Base-by-base conservation (phyloP, 345 rosid species). In the Microcos paniculata region DNA sequence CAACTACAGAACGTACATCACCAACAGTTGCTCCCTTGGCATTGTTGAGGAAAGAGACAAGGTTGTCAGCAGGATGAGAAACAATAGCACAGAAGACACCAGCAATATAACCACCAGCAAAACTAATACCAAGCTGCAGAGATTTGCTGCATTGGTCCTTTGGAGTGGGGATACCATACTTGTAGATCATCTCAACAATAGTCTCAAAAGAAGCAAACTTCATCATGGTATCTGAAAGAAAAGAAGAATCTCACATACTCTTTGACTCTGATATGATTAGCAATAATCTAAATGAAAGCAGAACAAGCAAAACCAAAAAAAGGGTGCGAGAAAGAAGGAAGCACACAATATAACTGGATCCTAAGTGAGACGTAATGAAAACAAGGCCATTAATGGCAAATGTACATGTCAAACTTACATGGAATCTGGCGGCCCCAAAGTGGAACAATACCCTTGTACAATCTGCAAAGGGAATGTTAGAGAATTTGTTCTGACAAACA, bases 391-490 rank as follows among this genome's bases (percentile, higher is more conserved):
- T n/a, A 51, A n/a, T n/a, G n/a, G 45, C 1, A 51, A 48, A 63
- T 3, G 59, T 7, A 61, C 16, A 65, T 31, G 40, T 8, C 43
- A 38, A 69, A 85, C 97, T 90, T 85, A 94, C 99, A 96, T 72
- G 99, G 99, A 83, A 94, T 94, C 80, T 96, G 99, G 76, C 99
- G 98, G 58, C 98, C 99, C 98, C 97, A 96, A 7, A 96, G 96
- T 43, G 99, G 99, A 82, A 80, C 98, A 58, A 96, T 63, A 69
- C 98, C 99, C 85, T 94, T 96, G 79, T 96, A 96, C 90, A 96
- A 84, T 77, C 99, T 96, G 89, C 78, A 81, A 67, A 64, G 57
- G 26, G 48, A 48, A 56, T 70, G 74, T 79, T 42, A 78, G 52
- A 57, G 9, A 69, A 43, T 19, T 75, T 24, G 65, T 35, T 63